These are phyloP conservation scores for Asterionellopsis glacialis DNA, from an alignment of 108 stramenopile genomes.

Conservation along the genomic window DNA sequence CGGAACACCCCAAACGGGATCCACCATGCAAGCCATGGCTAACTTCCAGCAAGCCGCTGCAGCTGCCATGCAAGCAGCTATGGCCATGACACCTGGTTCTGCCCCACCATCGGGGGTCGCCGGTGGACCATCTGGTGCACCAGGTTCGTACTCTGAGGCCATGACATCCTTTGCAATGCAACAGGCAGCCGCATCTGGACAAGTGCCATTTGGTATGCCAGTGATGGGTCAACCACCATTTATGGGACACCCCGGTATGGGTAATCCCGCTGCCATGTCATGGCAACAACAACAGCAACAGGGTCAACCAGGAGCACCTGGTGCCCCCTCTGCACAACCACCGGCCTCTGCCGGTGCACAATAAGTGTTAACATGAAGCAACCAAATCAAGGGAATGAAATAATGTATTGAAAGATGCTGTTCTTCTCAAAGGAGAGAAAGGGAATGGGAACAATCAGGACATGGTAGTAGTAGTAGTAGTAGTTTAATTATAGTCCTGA, in stretches of 20 bases:
- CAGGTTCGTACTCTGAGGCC: conserved; percentile 43
- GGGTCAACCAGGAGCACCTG: background rate
- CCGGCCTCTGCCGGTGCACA: too few species aligned
- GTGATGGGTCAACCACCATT: conserved; percentile 14
- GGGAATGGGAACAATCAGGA: too few species aligned
- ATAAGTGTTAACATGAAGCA: too few species aligned
- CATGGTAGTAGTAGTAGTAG: too few species aligned
- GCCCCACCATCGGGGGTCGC: conserved; percentile 14
- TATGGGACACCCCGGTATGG: conserved; percentile 10
- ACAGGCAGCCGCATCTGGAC: conserved; percentile 38
- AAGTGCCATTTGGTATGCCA: conserved; percentile 16
- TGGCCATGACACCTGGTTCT: conserved; percentile 33
- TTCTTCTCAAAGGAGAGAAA: too few species aligned
- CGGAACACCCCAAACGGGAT: conserved; percentile 29
- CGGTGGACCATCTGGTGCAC: conserved; percentile 14
- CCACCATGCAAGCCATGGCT: conserved; percentile 68
- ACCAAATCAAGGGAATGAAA: too few species aligned
- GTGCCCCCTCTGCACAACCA: background rate
- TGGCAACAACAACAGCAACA: conserved; percentile 11
- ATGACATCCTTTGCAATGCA: conserved; percentile 59
- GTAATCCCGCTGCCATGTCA: conserved; percentile 5
- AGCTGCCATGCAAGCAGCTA: conserved; percentile 52
- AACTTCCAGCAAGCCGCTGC: conserved; percentile 63
- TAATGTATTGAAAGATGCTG: too few species aligned
- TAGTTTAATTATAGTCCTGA: too few species aligned